Evolutionary conservation across 805 yeast species (phyloP).

Genomic region (Sporopachydermia quercuum): DNA sequence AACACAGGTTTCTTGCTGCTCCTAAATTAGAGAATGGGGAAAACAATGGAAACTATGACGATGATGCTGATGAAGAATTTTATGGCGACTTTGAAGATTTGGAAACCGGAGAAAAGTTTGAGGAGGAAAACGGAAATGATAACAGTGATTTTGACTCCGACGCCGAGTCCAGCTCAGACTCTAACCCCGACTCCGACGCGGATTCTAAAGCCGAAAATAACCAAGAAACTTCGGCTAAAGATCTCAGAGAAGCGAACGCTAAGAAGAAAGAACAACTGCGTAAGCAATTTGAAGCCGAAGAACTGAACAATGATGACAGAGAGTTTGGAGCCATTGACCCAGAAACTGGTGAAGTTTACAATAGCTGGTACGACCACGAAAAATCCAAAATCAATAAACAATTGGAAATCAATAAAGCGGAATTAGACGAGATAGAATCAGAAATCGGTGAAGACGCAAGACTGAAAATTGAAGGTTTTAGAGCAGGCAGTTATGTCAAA

Average conservation of each 20-base stretch:
- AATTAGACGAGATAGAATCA: conserved; percentile 30
- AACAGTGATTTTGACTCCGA: conserved; percentile 16
- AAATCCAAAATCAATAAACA: conserved; percentile 96
- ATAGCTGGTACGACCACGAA: conserved; percentile 95
- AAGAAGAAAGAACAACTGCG: conserved; percentile 79
- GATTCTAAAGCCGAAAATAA: conserved; percentile 16
- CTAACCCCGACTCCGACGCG: conserved; percentile 18
- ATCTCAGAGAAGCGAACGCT: conserved; percentile 70
- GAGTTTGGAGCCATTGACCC: conserved; percentile 70
- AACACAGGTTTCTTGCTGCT: conserved; percentile 18
- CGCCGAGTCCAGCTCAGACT: conserved; percentile 12
- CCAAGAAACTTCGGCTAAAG: conserved; percentile 39
- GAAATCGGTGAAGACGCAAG: conserved; percentile 66
- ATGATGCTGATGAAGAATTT: conserved; percentile 21
- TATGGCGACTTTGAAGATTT: conserved; percentile 28
- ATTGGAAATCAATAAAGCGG: conserved; percentile 80
- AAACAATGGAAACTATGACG: conserved; percentile 19
- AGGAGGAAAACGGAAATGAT: conserved; percentile 26
- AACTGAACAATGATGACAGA: conserved; percentile 38
- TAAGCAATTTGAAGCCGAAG: conserved; percentile 80
- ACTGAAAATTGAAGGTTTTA: conserved; percentile 73
- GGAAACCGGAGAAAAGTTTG: conserved; percentile 23
- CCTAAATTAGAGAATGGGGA: conserved; percentile 15
- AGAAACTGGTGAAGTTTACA: conserved; percentile 61
- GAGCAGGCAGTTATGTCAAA: conserved; percentile 90